Evolutionary conservation across 192 early-diverging fungal species (phyloP), one percentile per base, ranked within the genome.

Genomic region (Coemansia sp.): DNA sequence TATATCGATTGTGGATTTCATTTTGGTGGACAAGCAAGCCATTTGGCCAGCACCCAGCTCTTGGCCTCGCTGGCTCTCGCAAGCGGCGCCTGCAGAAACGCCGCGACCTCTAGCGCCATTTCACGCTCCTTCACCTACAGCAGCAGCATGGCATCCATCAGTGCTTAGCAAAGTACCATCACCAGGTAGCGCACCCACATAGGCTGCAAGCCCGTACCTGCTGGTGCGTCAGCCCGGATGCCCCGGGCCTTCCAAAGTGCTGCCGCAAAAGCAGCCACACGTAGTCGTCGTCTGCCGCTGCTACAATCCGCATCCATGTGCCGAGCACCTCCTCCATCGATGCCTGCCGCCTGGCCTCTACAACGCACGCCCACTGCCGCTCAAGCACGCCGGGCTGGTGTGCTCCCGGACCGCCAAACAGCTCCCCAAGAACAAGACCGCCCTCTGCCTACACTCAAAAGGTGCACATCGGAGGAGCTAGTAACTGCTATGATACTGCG

Each of bases 101-200:
- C 66, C 2, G 71, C 77, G 33, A 73, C 65, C 33, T 73, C 77
- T 39, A 79, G 57, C 46, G 71, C 77, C 71, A 73, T 69, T 10
- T 73, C 71, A 10, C 77, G 77, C 48, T 46, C 56, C 40, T 40
- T 34, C 46, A 66, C 70, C 46, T 59, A 59, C 63, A 38, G 36
- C 26, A 50, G 36, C 21, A 60, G 51, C 23, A 35, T n/a, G 31
- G 31, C 14, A 37, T 9, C 14, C 34, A 6, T 11, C 33, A 23
- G 56, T 46, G 39, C 24, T 51, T 28, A 26, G 13, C 48, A 51
- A 51, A 26, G 48, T 24, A 2, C 21, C 20, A 23, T 48, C 8
- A 0, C 43, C 9, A 18, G 2, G 18, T 9, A 28, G 48, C 11
- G 13, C 4, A 4, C 48, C 3, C 3, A 51, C 11, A 26, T 4